These are phyloP conservation scores for Geotrichum citri-aurantii DNA, from an alignment of 1,139 yeast genomes.

Conservation along the genomic window DNA sequence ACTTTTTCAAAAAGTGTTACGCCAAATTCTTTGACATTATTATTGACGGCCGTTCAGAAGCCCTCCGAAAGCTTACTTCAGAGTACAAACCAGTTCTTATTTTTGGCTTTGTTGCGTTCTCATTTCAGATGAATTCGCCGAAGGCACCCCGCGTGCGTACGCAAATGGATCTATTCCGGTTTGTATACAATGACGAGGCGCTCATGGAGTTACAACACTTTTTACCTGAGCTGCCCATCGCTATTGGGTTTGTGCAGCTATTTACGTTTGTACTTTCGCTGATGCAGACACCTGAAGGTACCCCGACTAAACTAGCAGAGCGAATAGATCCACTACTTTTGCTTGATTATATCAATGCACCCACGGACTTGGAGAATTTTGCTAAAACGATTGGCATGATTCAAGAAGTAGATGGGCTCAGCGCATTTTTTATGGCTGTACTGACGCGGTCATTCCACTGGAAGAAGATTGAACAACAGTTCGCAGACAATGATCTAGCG, in stretches of 20 bases:
- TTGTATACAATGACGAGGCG: neutral
- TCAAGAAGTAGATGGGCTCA: neutral
- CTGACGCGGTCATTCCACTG: neutral
- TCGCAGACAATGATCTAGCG: neutral
- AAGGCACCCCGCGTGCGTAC: neutral
- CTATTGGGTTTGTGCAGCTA: slow-evolving; percentile 6
- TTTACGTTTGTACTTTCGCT: neutral
- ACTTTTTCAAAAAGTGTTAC: neutral
- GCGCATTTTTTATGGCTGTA: neutral
- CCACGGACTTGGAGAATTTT: neutral
- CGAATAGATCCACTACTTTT: neutral
- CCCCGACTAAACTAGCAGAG: neutral
- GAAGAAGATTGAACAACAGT: neutral
- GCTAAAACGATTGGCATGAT: neutral
- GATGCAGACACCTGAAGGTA: neutral
- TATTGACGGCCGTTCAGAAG: neutral
- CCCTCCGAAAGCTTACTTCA: neutral
- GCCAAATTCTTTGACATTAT: neutral
- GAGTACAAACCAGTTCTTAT: slow-evolving; percentile 4
- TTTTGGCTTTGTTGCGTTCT: neutral
- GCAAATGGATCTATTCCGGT: neutral
- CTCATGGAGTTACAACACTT: slow-evolving; percentile 7
- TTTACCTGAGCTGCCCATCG: neutral
- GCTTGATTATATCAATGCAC: neutral
- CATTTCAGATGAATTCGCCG: neutral